phyloP scores from a whole-genome alignment of 495 filamentous ascomycete species.

The Acidiella bohemica region DNA sequence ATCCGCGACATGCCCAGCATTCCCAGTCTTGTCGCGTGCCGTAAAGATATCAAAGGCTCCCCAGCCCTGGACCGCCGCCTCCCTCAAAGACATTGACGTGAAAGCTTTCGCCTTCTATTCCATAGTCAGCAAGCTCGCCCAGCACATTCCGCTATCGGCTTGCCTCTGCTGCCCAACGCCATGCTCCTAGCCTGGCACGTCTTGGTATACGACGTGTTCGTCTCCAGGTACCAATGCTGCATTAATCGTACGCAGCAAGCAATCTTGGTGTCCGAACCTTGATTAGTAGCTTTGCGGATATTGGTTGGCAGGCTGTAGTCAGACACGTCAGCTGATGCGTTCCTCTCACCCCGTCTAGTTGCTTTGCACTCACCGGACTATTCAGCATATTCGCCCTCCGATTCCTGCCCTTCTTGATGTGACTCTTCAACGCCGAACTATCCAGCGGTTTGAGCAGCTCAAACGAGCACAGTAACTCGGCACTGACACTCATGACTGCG shows the following conservation, averaged over 20 bases:
- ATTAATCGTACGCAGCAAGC: too few relatives aligned
- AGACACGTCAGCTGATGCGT: constrained; percentile 5
- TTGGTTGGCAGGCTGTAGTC: constrained; percentile 20
- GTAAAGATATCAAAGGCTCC: neutral
- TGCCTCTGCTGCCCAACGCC: too few relatives aligned
- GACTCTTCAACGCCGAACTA: constrained; percentile 91
- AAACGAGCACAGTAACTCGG: constrained; percentile 89
- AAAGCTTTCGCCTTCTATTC: too few relatives aligned
- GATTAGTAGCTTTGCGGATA: constrained; percentile 24
- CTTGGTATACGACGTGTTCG: too few relatives aligned
- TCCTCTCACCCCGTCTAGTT: neutral
- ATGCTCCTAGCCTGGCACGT: too few relatives aligned
- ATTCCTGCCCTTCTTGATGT: constrained; percentile 96
- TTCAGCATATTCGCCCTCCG: constrained; percentile 84
- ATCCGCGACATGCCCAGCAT: neutral
- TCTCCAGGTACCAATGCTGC: too few relatives aligned
- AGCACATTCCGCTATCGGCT: too few relatives aligned
- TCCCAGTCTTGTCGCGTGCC: neutral
- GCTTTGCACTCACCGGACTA: constrained; percentile 54
- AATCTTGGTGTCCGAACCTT: too few relatives aligned
- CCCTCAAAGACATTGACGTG: too few relatives aligned
- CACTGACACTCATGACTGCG: constrained; percentile 94
- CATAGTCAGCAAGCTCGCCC: too few relatives aligned
- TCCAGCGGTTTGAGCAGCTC: constrained; percentile 93
- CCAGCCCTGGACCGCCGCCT: too few relatives aligned